These are phyloP conservation scores for Pichia nakasei DNA, from an alignment of 805 yeast species.

Conservation along the genomic window DNA sequence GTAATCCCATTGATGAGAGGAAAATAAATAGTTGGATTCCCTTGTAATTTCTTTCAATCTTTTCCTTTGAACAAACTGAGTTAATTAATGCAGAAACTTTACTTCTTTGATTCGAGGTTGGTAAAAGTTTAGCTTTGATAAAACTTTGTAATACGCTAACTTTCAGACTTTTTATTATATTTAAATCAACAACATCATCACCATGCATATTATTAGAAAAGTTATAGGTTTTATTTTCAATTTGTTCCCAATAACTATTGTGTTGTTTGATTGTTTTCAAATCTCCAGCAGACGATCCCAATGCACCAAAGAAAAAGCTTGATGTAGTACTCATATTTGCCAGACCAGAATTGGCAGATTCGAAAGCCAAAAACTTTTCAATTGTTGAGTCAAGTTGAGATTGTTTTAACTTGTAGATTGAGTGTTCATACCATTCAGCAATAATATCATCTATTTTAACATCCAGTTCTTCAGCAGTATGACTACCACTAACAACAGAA, in stretches of 20 bases:
- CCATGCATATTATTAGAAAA: slow-evolving; percentile 28
- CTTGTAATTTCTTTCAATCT: slow-evolving; percentile 28
- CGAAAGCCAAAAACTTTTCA: slow-evolving; percentile 28
- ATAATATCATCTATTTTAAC: slow-evolving; percentile 41
- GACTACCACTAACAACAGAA: slow-evolving; percentile 44
- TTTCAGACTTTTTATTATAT: slow-evolving; percentile 25
- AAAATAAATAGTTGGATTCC: slow-evolving; percentile 35
- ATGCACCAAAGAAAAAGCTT: slow-evolving; percentile 20
- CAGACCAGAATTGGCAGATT: slow-evolving; percentile 12
- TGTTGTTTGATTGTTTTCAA: slow-evolving; percentile 32
- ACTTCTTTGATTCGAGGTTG: slow-evolving; percentile 29
- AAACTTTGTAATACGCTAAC: slow-evolving; percentile 29
- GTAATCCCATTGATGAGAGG: slow-evolving; percentile 38
- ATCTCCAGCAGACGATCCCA: slow-evolving; percentile 16
- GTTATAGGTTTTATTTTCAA: slow-evolving; percentile 33
- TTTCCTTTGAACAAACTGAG: slow-evolving; percentile 30
- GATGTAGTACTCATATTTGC: slow-evolving; percentile 14
- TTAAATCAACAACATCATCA: slow-evolving; percentile 28
- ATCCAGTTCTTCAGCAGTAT: slow-evolving; percentile 33
- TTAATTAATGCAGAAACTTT: slow-evolving; percentile 35
- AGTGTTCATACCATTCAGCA: slow-evolving; percentile 29
- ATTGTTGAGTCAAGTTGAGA: slow-evolving; percentile 30
- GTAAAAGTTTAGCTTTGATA: slow-evolving; percentile 28
- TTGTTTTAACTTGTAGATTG: slow-evolving; percentile 25
- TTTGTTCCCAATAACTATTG: slow-evolving; percentile 40